Evolutionary conservation across 140 eudicot species (phyloP), one percentile per base, ranked within the genome.

Genomic region (Flaveria floridana): DNA sequence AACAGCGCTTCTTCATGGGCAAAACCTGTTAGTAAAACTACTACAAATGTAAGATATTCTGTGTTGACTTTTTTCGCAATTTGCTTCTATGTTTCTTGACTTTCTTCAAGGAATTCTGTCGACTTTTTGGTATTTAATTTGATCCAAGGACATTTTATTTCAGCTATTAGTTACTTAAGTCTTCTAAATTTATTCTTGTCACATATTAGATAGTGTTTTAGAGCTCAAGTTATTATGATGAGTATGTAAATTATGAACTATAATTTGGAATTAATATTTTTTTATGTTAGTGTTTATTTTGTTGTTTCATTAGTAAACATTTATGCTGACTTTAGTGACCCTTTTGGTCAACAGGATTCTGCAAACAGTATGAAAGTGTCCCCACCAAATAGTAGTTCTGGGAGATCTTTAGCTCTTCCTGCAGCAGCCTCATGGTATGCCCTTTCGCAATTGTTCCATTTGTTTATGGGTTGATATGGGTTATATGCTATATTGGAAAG

Each of bases 351-450:
- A 82, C 96, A 95, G 90, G 95, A 83, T 57, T 51, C 84, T 20
- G 67, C 78, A 68, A 85, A 71, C 76, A 79, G 82, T 72, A 77
- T 69, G 80, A 74, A 74, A 75, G 73, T 61, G 64, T 90, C 97
- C 34, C 91, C 99, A 15, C 96, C 96, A 77, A 82, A 82, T 85
- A 88, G 90, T 78, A 87, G 87, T 82, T 82, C 96, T 57, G 96
- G 95, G 3, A 84, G 88, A 73, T 79, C 92, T 68, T 84, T 76
- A 69, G 91, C 88, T 82, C 96, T 91, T 77, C 97, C 97, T 19
- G 89, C 96, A 63, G 95, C 97, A 63, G 96, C 99, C 20, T 91
- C 91, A 23, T 95, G 99, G 99, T 91, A 87, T 55, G 76, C 26
- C 47, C 23, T 76, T 66, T 16, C 16, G 51, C 41, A 53, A 12